Conservation (phyloP, 257 asterid species). For the Anisodus acutangulus region DNA sequence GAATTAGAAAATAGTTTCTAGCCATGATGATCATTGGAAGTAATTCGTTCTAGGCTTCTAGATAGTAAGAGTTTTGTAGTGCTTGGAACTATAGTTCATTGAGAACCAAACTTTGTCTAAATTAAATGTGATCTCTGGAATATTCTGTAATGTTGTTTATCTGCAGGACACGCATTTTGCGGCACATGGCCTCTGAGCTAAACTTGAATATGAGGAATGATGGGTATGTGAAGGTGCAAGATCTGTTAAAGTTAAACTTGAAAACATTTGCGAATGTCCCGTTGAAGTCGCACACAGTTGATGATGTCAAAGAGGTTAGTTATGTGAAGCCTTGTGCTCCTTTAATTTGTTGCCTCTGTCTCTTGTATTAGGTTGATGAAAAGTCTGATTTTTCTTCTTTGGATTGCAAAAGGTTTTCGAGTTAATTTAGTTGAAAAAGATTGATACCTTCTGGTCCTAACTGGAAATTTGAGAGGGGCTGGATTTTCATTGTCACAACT, state of each 20-base stretch:
- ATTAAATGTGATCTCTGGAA: background rate
- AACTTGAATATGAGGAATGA: constrained; percentile 81
- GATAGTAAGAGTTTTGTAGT: background rate
- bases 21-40: background rate
- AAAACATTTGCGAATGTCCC: constrained; percentile 78
- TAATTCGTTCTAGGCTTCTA: background rate
- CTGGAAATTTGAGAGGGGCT: background rate
- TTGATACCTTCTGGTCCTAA: background rate
- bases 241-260: constrained; percentile 72
- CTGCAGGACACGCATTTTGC: constrained; percentile 76
- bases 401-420: background rate
- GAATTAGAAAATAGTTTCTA: background rate
- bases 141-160: background rate
- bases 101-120: background rate
- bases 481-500: constrained; percentile 15
- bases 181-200: constrained; percentile 91
- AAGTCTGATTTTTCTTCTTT: background rate
- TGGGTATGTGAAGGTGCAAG: constrained; percentile 88
- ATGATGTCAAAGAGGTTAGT: constrained; percentile 81
- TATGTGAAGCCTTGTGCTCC: constrained; percentile 1
- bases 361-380: background rate
- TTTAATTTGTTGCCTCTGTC: background rate
- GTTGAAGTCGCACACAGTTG: constrained; percentile 67
- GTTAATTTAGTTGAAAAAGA: background rate
- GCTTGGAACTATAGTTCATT: background rate